Conservation (phyloP, 2,329 filamentous ascomycete genomes). For the Colletotrichum liriopes region DNA sequence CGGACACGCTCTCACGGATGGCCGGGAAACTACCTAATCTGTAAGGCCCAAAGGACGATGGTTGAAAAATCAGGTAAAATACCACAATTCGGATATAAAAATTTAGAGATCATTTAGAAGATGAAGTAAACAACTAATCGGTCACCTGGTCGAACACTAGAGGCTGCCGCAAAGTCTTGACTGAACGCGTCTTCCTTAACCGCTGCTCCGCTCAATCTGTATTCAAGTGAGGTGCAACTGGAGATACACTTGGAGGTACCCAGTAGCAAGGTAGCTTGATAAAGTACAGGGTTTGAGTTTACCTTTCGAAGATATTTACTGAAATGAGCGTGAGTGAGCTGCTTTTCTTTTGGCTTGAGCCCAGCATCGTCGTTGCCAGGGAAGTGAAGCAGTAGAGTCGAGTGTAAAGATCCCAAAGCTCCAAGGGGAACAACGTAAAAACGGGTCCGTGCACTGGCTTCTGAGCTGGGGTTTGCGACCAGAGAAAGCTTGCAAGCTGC, state of each 20-base stretch:
- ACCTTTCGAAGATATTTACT: no score
- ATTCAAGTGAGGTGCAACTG: no score
- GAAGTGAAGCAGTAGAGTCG: no score
- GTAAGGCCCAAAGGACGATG: background rate
- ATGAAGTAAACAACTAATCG: background rate
- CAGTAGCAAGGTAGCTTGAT: no score
- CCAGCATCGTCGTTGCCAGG: background rate
- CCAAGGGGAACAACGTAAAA: background rate
- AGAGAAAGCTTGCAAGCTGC: background rate
- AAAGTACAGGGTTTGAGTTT: no score
- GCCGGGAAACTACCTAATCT: background rate
- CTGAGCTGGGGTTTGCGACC: background rate
- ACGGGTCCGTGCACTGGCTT: background rate
- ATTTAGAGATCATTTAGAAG: background rate
- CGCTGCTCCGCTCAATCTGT: no score
- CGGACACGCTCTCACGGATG: background rate
- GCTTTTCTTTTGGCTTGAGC: background rate
- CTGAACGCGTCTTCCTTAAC: no score
- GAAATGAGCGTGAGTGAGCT: background rate
- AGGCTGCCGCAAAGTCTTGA: no score
- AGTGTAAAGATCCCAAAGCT: background rate
- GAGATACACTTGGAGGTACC: no score
- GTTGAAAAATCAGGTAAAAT: background rate
- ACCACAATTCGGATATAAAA: background rate
- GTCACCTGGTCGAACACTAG: no score